Conservation (phyloP, 2,329 filamentous ascomycete species). For the Exophiala dermatitidis region DNA sequence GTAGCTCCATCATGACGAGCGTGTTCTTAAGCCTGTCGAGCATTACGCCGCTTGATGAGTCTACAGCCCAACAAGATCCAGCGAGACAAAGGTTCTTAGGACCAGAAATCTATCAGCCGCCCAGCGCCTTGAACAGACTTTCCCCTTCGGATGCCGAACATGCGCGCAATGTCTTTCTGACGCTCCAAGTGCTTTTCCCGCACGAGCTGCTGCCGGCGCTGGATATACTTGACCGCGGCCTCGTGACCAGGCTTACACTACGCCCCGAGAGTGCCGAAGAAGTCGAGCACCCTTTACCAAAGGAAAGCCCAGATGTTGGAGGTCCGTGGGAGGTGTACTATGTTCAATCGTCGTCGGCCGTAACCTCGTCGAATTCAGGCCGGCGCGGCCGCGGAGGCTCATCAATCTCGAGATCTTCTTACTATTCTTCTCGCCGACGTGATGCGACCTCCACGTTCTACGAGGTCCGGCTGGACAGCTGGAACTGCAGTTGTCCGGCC, state of each 20-base stretch:
- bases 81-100: background rate
- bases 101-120: background rate
- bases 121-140: slow-evolving; percentile 4
- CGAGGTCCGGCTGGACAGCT: slow-evolving; percentile 64
- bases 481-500: slow-evolving; percentile 85
- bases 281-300: too few species aligned
- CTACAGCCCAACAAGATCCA: background rate
- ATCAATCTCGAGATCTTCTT: background rate
- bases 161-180: slow-evolving; percentile 51
- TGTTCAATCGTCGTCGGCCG: slow-evolving; percentile 53
- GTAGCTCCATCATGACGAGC: background rate
- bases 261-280: too few species aligned
- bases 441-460: slow-evolving; percentile 44
- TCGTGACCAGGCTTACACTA: slow-evolving; percentile 56
- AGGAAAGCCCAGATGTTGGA: background rate
- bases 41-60: background rate
- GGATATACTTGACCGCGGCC: slow-evolving; percentile 72
- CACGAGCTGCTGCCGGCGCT: slow-evolving; percentile 73
- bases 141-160: slow-evolving; percentile 1
- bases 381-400: background rate
- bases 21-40: slow-evolving; percentile 4
- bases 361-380: slow-evolving; percentile 6
- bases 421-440: background rate
- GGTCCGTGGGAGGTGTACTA: slow-evolving; percentile 45
- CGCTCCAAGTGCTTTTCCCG: slow-evolving; percentile 79